These are phyloP conservation scores for Nemania serpens DNA, from an alignment of 2,329 filamentous ascomycete genomes.

Conservation along the genomic window DNA sequence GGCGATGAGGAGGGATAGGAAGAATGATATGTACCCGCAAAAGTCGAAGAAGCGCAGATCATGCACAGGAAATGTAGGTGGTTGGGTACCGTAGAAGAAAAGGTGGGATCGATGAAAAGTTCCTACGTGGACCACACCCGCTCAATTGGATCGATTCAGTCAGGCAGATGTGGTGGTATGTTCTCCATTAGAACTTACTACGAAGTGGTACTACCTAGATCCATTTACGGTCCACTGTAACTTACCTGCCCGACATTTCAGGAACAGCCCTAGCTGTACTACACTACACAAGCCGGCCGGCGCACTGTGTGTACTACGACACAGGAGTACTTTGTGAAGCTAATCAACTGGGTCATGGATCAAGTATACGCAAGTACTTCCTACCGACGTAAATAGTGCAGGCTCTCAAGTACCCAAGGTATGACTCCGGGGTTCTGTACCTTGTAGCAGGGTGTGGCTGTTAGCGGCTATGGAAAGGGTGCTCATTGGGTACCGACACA, in stretches of 20 bases:
- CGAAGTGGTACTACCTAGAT: too few relatives aligned
- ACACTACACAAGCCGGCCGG: slow-evolving; percentile 4
- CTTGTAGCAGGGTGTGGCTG: slow-evolving; percentile 4
- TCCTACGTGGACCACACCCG: background rate
- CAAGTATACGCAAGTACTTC: too few relatives aligned
- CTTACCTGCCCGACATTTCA: slow-evolving; percentile 6
- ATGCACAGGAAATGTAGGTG: too few relatives aligned
- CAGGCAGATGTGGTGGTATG: background rate
- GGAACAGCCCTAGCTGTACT: background rate
- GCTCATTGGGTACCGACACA: slow-evolving; percentile 30
- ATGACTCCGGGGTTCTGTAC: slow-evolving; percentile 4
- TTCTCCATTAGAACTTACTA: background rate
- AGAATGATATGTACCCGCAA: too few relatives aligned
- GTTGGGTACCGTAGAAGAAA: background rate
- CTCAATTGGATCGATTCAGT: background rate
- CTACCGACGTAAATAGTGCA: too few relatives aligned
- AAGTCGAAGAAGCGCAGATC: too few relatives aligned
- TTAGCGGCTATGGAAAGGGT: slow-evolving; percentile 16
- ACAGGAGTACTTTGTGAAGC: background rate
- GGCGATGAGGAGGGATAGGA: background rate
- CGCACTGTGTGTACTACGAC: too few relatives aligned
- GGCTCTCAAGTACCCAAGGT: too few relatives aligned
- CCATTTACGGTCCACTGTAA: too few relatives aligned
- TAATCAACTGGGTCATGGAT: too few relatives aligned
- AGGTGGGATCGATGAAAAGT: background rate